These are phyloP conservation scores for Sclerotinia glacialis DNA, from an alignment of 2,329 filamentous ascomycete genomes.

Conservation along the genomic window DNA sequence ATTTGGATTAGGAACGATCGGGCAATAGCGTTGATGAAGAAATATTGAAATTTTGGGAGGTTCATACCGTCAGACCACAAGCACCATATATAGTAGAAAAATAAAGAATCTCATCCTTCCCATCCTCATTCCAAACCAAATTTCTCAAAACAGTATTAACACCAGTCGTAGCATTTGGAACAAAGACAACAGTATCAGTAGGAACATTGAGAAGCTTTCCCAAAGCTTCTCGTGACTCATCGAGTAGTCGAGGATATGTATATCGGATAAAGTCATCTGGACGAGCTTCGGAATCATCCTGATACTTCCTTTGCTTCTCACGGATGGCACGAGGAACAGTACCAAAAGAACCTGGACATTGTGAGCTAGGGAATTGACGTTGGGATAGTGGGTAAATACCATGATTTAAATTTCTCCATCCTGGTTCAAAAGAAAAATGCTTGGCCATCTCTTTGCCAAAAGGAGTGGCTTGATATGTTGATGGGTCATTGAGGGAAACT, in stretches of 20 bases:
- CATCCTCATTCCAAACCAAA: constrained; percentile 60
- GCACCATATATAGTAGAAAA: constrained; percentile 56
- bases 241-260: constrained; percentile 59
- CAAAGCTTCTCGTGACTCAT: constrained; percentile 61
- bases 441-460: constrained; percentile 40
- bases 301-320: constrained; percentile 58
- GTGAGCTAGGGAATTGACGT: background rate
- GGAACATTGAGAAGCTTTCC: constrained; percentile 66
- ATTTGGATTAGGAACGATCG: background rate
- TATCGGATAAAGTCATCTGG: constrained; percentile 78
- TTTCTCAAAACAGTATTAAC: constrained; percentile 79
- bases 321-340: constrained; percentile 65
- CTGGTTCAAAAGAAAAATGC: constrained; percentile 39
- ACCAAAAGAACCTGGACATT: constrained; percentile 67
- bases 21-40: background rate
- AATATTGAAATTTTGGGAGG: background rate
- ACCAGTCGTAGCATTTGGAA: constrained; percentile 76
- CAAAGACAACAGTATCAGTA: constrained; percentile 66
- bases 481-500: constrained; percentile 26
- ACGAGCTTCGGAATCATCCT: constrained; percentile 61
- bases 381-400: constrained; percentile 29
- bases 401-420: constrained; percentile 41
- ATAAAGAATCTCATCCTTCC: constrained; percentile 68
- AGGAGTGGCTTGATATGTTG: constrained; percentile 31
- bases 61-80: constrained; percentile 65